Evolutionary conservation across 768 basidiomycete genomes (phyloP).

Genomic region (Leccinum aurantiacum): DNA sequence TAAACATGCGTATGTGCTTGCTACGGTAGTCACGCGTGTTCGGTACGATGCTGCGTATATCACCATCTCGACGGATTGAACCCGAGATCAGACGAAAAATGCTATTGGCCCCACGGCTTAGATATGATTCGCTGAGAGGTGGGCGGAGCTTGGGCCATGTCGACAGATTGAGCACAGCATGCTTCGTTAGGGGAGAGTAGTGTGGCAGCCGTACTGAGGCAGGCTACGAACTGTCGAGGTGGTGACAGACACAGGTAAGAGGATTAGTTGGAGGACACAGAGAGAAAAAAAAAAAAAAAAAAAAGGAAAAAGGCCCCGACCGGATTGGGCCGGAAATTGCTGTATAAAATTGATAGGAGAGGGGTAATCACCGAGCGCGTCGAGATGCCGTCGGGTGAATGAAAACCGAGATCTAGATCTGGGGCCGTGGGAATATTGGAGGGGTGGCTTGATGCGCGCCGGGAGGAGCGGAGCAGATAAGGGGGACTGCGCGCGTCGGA

Average conservation of each 20-base stretch:
- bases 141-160: not conserved
- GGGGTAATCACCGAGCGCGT: not conserved
- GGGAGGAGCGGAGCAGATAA: slow-evolving; percentile 15
- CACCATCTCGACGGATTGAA: not conserved
- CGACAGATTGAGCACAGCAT: slow-evolving; percentile 1
- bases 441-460: slow-evolving; percentile 8
- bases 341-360: not conserved
- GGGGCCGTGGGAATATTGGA: not conserved
- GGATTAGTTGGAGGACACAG: too few species aligned
- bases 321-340: not conserved
- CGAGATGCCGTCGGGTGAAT: not conserved
- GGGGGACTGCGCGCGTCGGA: slow-evolving; percentile 21
- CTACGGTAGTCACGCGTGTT: not conserved
- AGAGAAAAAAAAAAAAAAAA: not conserved
- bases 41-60: not conserved
- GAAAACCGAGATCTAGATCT: slow-evolving; percentile 1
- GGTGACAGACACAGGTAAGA: not conserved
- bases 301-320: not conserved
- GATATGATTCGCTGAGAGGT: not conserved
- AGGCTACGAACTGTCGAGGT: not conserved
- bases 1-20: not conserved
- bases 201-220: not conserved
- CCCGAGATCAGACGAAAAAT: not conserved
- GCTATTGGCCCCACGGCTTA: not conserved
- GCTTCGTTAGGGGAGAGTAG: not conserved